These are phyloP conservation scores for Fragilaria crotonensis DNA, from an alignment of 108 stramenopile species.

Conservation along the genomic window DNA sequence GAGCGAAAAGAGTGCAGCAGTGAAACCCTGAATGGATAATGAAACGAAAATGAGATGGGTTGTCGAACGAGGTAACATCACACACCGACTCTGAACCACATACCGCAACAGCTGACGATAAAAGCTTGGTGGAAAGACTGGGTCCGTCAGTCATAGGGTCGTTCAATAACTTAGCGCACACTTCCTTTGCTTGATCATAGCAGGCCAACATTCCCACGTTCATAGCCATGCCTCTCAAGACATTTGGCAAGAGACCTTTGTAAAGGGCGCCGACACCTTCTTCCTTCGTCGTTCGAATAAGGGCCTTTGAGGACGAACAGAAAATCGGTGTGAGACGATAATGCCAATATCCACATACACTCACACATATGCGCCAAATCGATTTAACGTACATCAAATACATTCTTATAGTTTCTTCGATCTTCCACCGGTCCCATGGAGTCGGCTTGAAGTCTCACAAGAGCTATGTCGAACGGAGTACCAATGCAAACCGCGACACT, in stretches of 20 bases:
- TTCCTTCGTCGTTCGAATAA: slow-evolving; percentile 81
- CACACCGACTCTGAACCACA: slow-evolving; percentile 7
- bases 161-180: slow-evolving; percentile 48
- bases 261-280: slow-evolving; percentile 93
- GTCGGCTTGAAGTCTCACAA: slow-evolving; percentile 95
- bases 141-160: slow-evolving; percentile 84
- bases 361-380: no score
- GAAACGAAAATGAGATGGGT: neutral
- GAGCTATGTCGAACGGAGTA: slow-evolving; percentile 97
- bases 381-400: slow-evolving; percentile 76
- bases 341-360: neutral
- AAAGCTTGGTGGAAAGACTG: slow-evolving; percentile 71
- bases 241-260: slow-evolving; percentile 90
- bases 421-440: slow-evolving; percentile 84
- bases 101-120: slow-evolving; percentile 59
- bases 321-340: neutral
- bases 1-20: slow-evolving; percentile 89
- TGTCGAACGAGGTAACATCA: neutral
- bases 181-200: slow-evolving; percentile 97
- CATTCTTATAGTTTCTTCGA: slow-evolving; percentile 96
- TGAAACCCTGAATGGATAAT: slow-evolving; percentile 71
- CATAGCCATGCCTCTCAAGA: slow-evolving; percentile 97
- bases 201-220: slow-evolving; percentile 99
- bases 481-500: slow-evolving; percentile 96
- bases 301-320: slow-evolving; percentile 35